Conservation (phyloP, 2,329 filamentous ascomycete genomes). For the Pseudodiploospora longispora region DNA sequence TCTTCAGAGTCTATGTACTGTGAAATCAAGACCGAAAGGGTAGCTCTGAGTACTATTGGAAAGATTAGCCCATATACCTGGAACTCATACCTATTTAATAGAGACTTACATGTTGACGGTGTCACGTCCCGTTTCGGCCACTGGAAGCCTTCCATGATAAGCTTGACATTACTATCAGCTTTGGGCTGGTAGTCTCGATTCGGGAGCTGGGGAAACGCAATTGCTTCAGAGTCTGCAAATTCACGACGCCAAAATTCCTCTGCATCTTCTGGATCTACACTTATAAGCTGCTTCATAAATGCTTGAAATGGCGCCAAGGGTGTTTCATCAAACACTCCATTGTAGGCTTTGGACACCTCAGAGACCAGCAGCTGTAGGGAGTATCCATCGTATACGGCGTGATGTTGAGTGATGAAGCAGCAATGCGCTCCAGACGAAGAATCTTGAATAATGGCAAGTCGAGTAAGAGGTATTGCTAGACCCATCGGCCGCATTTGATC, state of each 20-base stretch:
- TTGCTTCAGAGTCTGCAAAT: constrained; percentile 4
- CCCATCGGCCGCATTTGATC: constrained; percentile 3
- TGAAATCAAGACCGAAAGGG: constrained; percentile 24
- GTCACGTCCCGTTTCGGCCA: constrained; percentile 3
- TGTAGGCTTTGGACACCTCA: constrained; percentile 2
- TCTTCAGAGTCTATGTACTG: constrained; percentile 27
- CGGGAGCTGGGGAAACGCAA: constrained; percentile 2
- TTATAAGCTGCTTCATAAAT: constrained; percentile 1
- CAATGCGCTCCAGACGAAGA: neutral
- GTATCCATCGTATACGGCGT: constrained; percentile 5
- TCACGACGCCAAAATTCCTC: constrained; percentile 3
- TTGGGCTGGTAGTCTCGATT: constrained; percentile 2
- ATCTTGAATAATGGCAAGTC: constrained; percentile 2
- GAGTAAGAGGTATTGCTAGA: neutral
- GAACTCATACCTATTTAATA: neutral
- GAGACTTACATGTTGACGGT: constrained; percentile 1
- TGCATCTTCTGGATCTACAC: constrained; percentile 1
- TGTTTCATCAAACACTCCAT: neutral
- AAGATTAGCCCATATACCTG: neutral
- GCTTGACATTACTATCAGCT: constrained; percentile 1
- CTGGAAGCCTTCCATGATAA: neutral
- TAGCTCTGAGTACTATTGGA: constrained; percentile 10
- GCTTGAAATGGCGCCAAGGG: constrained; percentile 2
- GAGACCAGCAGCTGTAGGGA: constrained; percentile 4
- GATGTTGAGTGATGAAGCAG: constrained; percentile 4